phyloP scores from a whole-genome alignment of 305 asterid genomes.

The Fraxinus angustifolia region DNA sequence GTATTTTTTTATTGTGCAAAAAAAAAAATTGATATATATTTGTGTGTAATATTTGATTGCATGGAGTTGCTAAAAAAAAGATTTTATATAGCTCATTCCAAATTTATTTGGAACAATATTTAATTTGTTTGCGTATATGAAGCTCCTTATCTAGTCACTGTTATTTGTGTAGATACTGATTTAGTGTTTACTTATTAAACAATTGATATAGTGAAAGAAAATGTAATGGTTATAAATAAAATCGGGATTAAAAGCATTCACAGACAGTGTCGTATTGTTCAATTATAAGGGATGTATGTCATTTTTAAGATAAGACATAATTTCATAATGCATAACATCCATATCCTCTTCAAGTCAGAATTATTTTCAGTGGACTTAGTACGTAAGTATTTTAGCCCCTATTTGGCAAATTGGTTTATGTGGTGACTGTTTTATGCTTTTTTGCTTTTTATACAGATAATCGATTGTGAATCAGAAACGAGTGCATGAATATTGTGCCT shows the following conservation, averaged over 20 bases:
- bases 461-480: no score
- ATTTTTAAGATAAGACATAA: no score
- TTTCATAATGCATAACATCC: neutral
- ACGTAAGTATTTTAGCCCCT: neutral
- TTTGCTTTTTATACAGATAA: no score
- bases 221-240: neutral
- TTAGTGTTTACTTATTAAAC: neutral
- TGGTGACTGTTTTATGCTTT: neutral
- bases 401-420: neutral
- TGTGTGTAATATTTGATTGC: no score
- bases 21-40: neutral
- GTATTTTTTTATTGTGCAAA: neutral
- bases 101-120: neutral
- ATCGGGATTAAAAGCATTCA: neutral
- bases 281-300: neutral
- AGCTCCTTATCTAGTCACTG: neutral
- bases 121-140: neutral
- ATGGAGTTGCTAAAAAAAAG: neutral
- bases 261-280: neutral
- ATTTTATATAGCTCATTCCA: neutral
- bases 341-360: neutral
- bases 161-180: neutral
- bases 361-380: neutral
- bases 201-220: neutral
- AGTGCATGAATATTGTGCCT: no score